phyloP scores from a whole-genome alignment of 495 filamentous ascomycete genomes.

The Talaromyces thailandensis region DNA sequence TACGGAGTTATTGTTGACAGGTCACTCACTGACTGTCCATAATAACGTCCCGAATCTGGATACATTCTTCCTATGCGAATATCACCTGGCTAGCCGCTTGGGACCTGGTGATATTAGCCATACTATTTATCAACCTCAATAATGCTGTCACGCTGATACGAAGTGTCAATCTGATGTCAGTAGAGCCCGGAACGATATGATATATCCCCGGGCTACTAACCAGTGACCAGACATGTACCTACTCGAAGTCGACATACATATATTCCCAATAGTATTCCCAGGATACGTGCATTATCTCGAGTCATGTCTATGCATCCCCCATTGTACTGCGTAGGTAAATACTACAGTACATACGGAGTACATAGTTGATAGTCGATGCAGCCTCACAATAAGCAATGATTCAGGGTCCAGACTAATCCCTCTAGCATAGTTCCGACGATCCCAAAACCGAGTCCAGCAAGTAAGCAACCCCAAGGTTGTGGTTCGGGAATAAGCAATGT shows the following conservation, averaged over 20 bases:
- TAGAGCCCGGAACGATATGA: neutral
- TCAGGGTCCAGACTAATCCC: neutral
- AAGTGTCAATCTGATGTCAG: neutral
- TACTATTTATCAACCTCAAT: neutral
- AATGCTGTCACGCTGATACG: neutral
- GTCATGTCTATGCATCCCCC: neutral
- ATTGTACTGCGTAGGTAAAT: neutral
- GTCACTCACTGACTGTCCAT: neutral
- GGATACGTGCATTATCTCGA: neutral
- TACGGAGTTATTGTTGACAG: neutral
- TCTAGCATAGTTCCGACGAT: neutral
- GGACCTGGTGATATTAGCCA: neutral
- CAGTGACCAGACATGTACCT: neutral
- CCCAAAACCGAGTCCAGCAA: neutral
- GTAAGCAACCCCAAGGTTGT: neutral
- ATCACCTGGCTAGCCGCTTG: too few species aligned
- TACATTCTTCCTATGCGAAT: neutral
- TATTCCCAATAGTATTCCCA: neutral
- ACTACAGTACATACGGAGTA: neutral
- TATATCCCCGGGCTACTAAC: neutral
- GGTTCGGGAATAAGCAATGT: constrained; percentile 4
- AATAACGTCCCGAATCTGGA: neutral
- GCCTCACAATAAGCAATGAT: neutral
- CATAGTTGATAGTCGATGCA: neutral
- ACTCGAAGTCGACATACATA: neutral